Percentiles rank a stretch among this genome's conserved stretches.
These are phyloP conservation scores for Metrosideros polymorpha DNA, from an alignment of 441 rosid genomes.

Conservation along the genomic window DNA sequence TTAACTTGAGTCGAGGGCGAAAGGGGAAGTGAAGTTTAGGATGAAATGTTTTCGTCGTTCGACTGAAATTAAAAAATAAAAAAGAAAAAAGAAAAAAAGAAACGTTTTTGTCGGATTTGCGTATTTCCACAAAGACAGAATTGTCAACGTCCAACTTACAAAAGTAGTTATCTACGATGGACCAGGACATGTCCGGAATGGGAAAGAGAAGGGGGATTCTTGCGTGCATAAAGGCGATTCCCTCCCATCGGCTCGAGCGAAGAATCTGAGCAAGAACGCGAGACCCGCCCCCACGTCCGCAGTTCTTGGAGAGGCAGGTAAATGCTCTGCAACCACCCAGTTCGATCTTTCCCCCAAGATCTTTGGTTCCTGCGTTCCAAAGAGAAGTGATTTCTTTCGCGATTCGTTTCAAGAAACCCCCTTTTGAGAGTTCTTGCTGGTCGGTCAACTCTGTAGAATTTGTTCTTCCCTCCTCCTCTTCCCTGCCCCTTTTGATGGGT, in stretches of 20 bases:
- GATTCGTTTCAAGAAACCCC: background rate
- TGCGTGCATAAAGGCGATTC: background rate
- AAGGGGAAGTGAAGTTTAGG: background rate
- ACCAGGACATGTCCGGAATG: background rate
- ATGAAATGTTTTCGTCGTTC: too few species aligned
- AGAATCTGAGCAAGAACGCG: background rate
- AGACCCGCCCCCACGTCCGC: background rate
- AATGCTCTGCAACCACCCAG: background rate
- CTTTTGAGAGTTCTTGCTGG: background rate
- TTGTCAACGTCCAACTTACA: background rate
- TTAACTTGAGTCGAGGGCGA: background rate
- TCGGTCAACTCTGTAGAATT: background rate
- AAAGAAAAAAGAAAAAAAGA: too few species aligned
- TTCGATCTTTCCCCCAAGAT: background rate
- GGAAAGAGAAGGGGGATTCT: background rate
- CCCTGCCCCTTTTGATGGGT: constrained; percentile 40
- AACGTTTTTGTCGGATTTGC: background rate
- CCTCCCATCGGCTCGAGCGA: background rate
- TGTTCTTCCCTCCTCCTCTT: background rate
- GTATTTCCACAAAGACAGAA: background rate
- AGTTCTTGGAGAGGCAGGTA: background rate
- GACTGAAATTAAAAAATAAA: too few species aligned
- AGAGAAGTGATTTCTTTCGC: background rate
- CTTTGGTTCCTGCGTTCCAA: constrained; percentile 1
- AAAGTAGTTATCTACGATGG: background rate